Evolutionary conservation across 2,329 filamentous ascomycete species (phyloP), one percentile per base, ranked within the genome.

Genomic region (Chrysoporthe puriensis): DNA sequence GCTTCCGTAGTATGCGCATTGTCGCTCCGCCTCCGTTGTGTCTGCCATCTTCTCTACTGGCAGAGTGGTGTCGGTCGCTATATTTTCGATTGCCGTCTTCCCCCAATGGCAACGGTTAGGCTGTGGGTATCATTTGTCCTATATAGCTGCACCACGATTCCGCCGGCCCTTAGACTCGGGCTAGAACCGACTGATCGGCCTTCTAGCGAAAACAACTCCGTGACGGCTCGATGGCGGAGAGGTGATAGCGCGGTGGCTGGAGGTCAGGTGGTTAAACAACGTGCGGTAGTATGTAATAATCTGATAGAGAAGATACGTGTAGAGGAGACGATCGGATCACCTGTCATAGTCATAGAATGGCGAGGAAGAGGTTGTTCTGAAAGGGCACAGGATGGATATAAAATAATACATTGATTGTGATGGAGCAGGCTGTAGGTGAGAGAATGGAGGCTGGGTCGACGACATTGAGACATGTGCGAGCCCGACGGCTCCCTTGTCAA

Each of bases 131-230:
- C 36, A 26, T 26, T 32, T 14, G n/a, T 13, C 57, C 21, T 58
- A 58, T 58, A 36, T 58, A 42, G 63, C 48, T 60, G 64, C 42
- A 43, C 63, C 70, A 9, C 70, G 58, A 8, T 34, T 16, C 9
- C 34, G 16, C 34, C 7, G n/a, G 69, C 32, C 68, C 67, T 42
- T 50, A 26, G 46, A 32, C n/a, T 32, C 44, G 50, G 48, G 62
- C 66, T 42, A 57, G 48, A 60, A 57, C 46, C 46, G 21, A 32
- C 57, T 40, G 42, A 9, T 52, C 21, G 32, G 44, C 57, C 50
- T 64, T 52, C 50, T 62, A 61, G 57, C 6, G 43, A 62, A 11
- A 5, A 21, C 42, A 46, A 44, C 76, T 74, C 63, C 76, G 43
- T 21, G 21, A 43, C 44, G 18, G 6, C 42, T 58, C 32, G 36